A percentile compares a stretch with the other conserved stretches of the same genome.
Evolutionary conservation across 2,329 filamentous ascomycete species (phyloP).

Genomic region (Karstenula rhodostoma): DNA sequence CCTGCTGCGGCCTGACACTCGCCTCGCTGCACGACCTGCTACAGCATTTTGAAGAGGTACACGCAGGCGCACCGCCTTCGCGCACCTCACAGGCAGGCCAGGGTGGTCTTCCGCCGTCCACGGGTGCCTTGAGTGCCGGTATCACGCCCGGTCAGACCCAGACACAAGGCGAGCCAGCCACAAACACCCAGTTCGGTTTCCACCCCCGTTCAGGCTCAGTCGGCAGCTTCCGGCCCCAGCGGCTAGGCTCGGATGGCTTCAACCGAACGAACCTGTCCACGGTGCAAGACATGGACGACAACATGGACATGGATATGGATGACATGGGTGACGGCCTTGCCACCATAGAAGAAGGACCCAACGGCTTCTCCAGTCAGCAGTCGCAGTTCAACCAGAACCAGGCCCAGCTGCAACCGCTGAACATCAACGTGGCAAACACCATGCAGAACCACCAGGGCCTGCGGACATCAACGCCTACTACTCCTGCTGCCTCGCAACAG

Average conservation of each 20-base stretch:
- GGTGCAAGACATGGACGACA: constrained; percentile 75
- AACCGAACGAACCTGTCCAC: constrained; percentile 52
- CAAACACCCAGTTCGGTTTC: constrained; percentile 49
- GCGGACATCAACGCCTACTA: constrained; percentile 81
- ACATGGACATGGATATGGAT: constrained; percentile 98
- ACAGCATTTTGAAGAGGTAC: constrained; percentile 95
- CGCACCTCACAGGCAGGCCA: constrained; percentile 60
- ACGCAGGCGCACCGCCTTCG: constrained; percentile 73
- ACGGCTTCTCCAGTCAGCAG: constrained; percentile 64
- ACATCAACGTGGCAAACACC: constrained; percentile 79
- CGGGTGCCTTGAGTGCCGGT: constrained; percentile 42
- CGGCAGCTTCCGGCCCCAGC: constrained; percentile 47
- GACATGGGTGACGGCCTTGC: constrained; percentile 67
- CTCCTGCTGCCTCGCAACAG: constrained; percentile 72
- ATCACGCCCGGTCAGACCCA: constrained; percentile 56
- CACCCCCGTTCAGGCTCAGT: constrained; percentile 51
- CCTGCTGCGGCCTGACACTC: constrained; percentile 88
- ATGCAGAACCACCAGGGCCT: constrained; percentile 76
- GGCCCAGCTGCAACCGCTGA: constrained; percentile 72
- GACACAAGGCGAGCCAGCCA: constrained; percentile 41
- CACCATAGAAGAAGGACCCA: constrained; percentile 73
- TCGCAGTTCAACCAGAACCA: constrained; percentile 64
- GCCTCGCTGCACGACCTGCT: constrained; percentile 93
- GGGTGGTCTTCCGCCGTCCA: constrained; percentile 46
- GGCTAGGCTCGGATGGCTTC: constrained; percentile 48